phyloP scores from a whole-genome alignment of 805 yeast genomes.

The Yamadazyma endophytica region DNA sequence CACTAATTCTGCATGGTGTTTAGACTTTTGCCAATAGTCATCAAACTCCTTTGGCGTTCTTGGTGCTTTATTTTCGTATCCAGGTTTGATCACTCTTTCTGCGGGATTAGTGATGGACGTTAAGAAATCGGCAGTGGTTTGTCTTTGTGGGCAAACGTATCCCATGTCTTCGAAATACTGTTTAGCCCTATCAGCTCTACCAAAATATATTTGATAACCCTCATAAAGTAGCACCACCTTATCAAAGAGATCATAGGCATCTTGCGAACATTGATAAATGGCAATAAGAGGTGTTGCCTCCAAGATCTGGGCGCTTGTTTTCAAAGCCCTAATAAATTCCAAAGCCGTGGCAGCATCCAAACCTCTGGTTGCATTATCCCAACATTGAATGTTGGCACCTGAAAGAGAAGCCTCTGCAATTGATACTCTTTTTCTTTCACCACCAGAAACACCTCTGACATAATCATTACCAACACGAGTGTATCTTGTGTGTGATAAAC shows the following conservation, averaged over 20 bases:
- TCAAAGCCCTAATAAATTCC: conserved; percentile 64
- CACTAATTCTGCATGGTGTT: conserved; percentile 41
- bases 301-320: conserved; percentile 60
- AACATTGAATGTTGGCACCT: conserved; percentile 49
- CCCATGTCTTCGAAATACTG: conserved; percentile 60
- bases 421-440: conserved; percentile 81
- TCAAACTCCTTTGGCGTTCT: conserved; percentile 55
- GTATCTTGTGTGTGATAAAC: conserved; percentile 49
- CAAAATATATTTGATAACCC: conserved; percentile 44
- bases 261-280: conserved; percentile 48
- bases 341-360: conserved; percentile 80
- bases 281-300: conserved; percentile 56
- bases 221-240: conserved; percentile 43
- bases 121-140: conserved; percentile 63
- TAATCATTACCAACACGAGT: conserved; percentile 62
- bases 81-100: conserved; percentile 48
- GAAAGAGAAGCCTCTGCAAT: conserved; percentile 72
- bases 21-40: conserved; percentile 54
- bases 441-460: conserved; percentile 75
- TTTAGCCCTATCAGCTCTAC: conserved; percentile 39
- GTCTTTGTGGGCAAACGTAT: conserved; percentile 54
- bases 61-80: conserved; percentile 51
- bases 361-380: conserved; percentile 82
- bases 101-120: conserved; percentile 64
- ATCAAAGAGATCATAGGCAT: conserved; percentile 44